Evolutionary conservation across 495 filamentous ascomycete species (phyloP), one percentile per base, ranked within the genome.

Genomic region (Neurospora sp.): DNA sequence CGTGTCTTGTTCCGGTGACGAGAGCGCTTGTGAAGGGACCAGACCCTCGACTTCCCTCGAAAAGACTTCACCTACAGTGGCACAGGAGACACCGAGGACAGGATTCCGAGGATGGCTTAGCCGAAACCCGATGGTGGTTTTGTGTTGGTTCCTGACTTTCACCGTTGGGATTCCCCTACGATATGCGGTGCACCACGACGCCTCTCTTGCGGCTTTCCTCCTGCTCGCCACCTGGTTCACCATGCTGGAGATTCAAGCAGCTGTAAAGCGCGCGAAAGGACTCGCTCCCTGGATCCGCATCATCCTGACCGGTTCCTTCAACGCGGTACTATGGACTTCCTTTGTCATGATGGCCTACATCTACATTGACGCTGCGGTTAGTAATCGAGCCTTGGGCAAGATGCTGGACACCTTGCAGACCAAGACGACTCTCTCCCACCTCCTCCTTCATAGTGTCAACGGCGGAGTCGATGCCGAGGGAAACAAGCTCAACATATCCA

Each of bases 261-360:
- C 71, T 3, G 72, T 84, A 73, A 84, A 82, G 66, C 28, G 71
- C 2, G 15, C 70, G n/a, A 76, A 79, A 5, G 36, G 15, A 36
- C 75, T 74, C 1, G 59, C 70, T 6, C 74, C 75, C 0, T 78
- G 77, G 42, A 24, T 78, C 2, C 76, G 79, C 38, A 81, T 79
- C 6, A 40, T 76, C 3, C 59, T 84, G 5, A 77, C 80, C 6
- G 81, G 83, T 37, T 70, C 83, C 31, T 71, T 78, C 38, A 86
- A 86, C 54, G 76, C 85, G 0, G 81, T 86, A 1, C 70, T 86
- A 3, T 76, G 82, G 70, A 86, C 82, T 6, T 83, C 83, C 48
- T 82, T 81, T 21, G 71, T 77, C 13, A 82, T 83, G 69, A 83
- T 81, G 21, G 78, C 77, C 17, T 86, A 85, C 76, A 72, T 81